Base-by-base conservation (phyloP, 2,329 filamentous ascomycete species). In the Oidium heveae region DNA sequence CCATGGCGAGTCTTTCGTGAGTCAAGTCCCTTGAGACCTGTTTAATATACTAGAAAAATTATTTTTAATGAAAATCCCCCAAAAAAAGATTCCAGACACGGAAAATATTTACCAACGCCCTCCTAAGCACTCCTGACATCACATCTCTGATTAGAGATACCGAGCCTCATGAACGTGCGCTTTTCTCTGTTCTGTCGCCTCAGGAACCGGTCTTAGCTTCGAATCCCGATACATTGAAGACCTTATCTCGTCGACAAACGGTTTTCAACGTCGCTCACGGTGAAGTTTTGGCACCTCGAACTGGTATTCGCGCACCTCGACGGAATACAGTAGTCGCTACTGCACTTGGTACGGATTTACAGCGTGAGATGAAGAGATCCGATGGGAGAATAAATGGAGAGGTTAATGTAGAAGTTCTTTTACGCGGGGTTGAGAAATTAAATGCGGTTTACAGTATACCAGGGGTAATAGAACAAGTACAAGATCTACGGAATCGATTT, bases 121-220 rank as follows among this genome's bases (percentile, higher is more conserved):
- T 98, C 41, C 79, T 96, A 52, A 80, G 82, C 55, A 80, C 80
- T 60, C 82, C 88, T 67, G 91, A 98, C 67, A 96, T 98, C 61
- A 96, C 91, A 4, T 78, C 85, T 13, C 72, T 98, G 51, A 95
- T 98, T 63, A 84, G 91, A 57, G 91, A 98, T 66, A 95, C 89
- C 3, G 91, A 98, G 68, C 71, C 83, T 22, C 89, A 96, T 69
- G 91, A 98, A 67, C 83, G 88, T 63, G 89, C 89, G 7, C 78
- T 98, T 18, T 98, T 96, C 71, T 93, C 89, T 39, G 81, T 94
- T 0, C 87, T 89, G 0, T 73, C 70, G 5, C 72, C 73, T 3
- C 74, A 64, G 43, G 70, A 63, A 53, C 68, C 63, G 58, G 71
- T 64, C 66, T 72, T 65, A 60, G 67, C 62, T 55, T 71, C 66